phyloP scores from a whole-genome alignment of 306 rosid genomes.

The Clitoria ternatea region DNA sequence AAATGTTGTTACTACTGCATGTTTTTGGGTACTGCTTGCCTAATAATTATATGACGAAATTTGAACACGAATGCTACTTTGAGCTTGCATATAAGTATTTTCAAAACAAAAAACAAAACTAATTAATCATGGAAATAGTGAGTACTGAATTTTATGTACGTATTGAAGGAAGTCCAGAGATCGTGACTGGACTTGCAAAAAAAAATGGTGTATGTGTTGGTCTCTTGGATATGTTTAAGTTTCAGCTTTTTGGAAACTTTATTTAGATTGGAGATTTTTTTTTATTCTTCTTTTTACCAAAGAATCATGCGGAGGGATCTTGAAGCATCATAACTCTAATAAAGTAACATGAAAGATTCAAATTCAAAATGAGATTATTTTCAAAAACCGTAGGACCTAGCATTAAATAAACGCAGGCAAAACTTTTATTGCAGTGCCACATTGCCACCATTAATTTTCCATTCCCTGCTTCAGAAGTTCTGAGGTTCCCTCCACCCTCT shows the following conservation, averaged over 20 bases:
- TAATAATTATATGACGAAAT: background rate
- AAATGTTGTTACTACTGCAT: background rate
- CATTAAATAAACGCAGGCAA: conserved; percentile 4
- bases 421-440: background rate
- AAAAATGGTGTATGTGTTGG: background rate
- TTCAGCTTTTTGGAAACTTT: background rate
- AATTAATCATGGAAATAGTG: background rate
- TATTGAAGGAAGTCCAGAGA: background rate
- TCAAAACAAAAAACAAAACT: no score
- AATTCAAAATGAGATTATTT: background rate
- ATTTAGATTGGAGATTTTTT: background rate
- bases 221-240: background rate
- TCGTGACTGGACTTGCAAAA: background rate
- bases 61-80: background rate
- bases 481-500: background rate
- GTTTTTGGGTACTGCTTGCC: background rate
- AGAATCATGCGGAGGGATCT: background rate
- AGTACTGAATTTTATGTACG: background rate
- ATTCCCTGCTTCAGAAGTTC: background rate
- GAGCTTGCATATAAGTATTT: background rate
- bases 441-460: background rate
- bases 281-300: background rate
- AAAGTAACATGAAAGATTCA: background rate
- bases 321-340: background rate
- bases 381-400: background rate